Conservation (phyloP, 2,329 filamentous ascomycete genomes). For the Fusarium algeriense region DNA sequence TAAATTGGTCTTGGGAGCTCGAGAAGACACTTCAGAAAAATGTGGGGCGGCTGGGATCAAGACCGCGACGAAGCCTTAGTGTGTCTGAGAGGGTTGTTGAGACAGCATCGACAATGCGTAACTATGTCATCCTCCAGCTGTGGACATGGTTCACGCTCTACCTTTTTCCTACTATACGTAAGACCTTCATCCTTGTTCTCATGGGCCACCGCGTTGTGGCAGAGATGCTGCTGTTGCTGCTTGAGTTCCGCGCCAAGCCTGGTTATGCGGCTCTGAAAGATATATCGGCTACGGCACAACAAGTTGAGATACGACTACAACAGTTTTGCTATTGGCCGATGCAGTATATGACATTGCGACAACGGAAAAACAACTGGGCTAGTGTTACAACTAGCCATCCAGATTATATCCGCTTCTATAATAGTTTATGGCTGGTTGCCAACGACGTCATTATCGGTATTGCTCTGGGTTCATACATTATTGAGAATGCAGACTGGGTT, state of each 20-base stretch:
- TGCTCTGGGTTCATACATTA: constrained; percentile 94
- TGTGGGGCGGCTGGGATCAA: constrained; percentile 83
- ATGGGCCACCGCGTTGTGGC: constrained; percentile 84
- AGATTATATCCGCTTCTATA: constrained; percentile 99
- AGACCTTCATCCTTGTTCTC: constrained; percentile 80
- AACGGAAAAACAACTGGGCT: constrained; percentile 91
- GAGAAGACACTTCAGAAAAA: constrained; percentile 90
- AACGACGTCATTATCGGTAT: constrained; percentile 99
- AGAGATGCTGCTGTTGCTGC: constrained; percentile 79
- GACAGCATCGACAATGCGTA: constrained; percentile 87
- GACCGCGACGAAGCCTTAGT: constrained; percentile 86
- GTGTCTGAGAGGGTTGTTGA: constrained; percentile 95
- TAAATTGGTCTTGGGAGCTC: constrained; percentile 96
- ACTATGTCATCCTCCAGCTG: constrained; percentile 75
- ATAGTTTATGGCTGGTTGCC: constrained; percentile 96
- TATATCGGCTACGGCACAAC: constrained; percentile 94
- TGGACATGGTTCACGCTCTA: constrained; percentile 80
- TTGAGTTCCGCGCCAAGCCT: constrained; percentile 87
- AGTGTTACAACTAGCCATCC: constrained; percentile 95
- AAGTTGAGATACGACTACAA: constrained; percentile 95
- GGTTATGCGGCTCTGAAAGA: constrained; percentile 91
- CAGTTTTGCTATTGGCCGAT: constrained; percentile 99
- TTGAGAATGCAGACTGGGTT: constrained; percentile 91
- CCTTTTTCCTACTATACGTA: constrained; percentile 80
- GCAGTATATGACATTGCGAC: constrained; percentile 92